These are phyloP conservation scores for Scedosporium minutisporum DNA, from an alignment of 2,329 filamentous ascomycete species.

Conservation along the genomic window DNA sequence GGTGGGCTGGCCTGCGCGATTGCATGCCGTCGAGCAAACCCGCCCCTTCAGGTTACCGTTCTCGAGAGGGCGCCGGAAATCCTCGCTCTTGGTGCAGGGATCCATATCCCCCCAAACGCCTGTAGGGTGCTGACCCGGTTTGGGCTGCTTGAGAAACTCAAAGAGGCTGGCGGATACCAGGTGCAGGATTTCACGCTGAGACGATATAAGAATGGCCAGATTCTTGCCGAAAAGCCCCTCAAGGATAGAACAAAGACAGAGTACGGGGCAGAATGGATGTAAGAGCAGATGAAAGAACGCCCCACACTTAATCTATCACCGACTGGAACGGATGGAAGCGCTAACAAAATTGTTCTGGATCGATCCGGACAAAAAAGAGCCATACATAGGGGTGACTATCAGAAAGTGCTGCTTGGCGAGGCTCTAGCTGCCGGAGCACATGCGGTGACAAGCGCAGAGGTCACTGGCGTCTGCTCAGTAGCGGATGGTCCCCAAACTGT, in stretches of 20 bases:
- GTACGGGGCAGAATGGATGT: slow-evolving; percentile 7
- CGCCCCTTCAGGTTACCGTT: slow-evolving; percentile 5
- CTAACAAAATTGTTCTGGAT: not conserved
- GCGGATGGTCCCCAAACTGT: not conserved
- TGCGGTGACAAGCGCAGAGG: slow-evolving; percentile 6
- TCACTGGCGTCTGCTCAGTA: not conserved
- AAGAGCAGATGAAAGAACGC: not conserved
- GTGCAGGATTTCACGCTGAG: slow-evolving; percentile 6
- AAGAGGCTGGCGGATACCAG: slow-evolving; percentile 6
- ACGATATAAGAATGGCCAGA: slow-evolving; percentile 1
- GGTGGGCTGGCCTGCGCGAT: slow-evolving; percentile 5
- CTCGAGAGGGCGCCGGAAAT: slow-evolving; percentile 4
- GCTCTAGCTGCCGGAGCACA: not conserved
- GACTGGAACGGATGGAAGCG: not conserved
- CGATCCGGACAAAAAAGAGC: not conserved
- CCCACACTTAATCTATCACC: not conserved
- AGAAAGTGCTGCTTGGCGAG: slow-evolving; percentile 4
- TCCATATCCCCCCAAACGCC: slow-evolving; percentile 7
- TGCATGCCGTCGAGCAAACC: slow-evolving; percentile 2
- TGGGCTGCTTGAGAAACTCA: slow-evolving; percentile 5
- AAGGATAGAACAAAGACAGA: not conserved
- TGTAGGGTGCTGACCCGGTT: slow-evolving; percentile 5
- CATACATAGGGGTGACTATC: slow-evolving; percentile 8
- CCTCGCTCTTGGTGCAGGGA: slow-evolving; percentile 6
- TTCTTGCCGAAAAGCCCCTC: slow-evolving; percentile 5